Base-by-base conservation (phyloP, 805 yeast species). In the Schizosaccharomyces japonicus region DNA sequence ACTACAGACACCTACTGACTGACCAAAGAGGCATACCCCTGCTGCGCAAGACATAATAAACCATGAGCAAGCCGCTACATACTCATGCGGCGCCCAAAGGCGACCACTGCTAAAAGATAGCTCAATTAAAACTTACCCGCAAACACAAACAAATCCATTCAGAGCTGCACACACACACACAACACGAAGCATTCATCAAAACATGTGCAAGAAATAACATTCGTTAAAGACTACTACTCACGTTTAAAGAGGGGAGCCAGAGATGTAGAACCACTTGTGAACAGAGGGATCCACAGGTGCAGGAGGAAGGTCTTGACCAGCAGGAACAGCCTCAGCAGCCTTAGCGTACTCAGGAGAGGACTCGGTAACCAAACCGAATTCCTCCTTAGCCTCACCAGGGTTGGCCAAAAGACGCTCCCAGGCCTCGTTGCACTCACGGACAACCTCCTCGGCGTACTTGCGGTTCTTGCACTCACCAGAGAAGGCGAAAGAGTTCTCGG, bases 191-290 rank as follows among this genome's bases (percentile, higher is more conserved):
- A n/a, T n/a, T n/a, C n/a, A n/a, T n/a, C n/a, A n/a, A n/a, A n/a
- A n/a, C n/a, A n/a, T n/a, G n/a, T n/a, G n/a, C n/a, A n/a, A n/a
- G n/a, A n/a, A n/a, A n/a, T n/a, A n/a, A n/a, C n/a, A n/a, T n/a
- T n/a, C 26, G 7, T 6, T 19, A 6, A n/a, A 6, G 17, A 19
- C 27, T 36, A 23, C 15, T 36, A 8, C n/a, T n/a, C 13, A 5
- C n/a, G 32, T 30, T 44, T 48, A 49, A 23, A 40, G 47, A 36
- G 50, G 39, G 49, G 63, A 63, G 46, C 70, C 69, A 47, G 70
- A 82, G 62, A 87, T 87, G 76, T 76, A 87, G 75, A 90, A 87
- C 98, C 98, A 87, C 70, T 87, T 87, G 74, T 87, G 96, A 63
- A 87, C 69, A 49, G 95, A 82, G 67, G 80, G 75, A 71, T 87